Percentiles rank a stretch among this genome's conserved stretches.
Conservation (phyloP, 1,284 basidiomycete genomes). For the Ceratobasidium sp. region DNA sequence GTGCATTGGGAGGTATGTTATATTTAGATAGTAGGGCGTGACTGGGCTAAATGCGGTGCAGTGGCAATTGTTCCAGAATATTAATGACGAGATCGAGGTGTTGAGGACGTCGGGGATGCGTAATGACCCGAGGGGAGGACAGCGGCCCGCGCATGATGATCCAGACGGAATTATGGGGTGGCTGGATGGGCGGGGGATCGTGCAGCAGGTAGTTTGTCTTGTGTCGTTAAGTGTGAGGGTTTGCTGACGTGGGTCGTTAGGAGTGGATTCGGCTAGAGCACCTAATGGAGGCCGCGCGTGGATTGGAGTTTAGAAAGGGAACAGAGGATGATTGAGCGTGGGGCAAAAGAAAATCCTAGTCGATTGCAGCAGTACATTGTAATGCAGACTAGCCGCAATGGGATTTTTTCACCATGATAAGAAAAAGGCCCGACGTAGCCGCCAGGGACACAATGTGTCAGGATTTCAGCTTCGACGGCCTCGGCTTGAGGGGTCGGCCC, state of each 20-base stretch:
- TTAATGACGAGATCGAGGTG: conserved; percentile 48
- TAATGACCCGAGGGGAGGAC: conserved; percentile 28
- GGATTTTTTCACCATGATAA: background rate
- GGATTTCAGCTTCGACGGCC: conserved; percentile 13
- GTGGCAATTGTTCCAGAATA: conserved; percentile 47
- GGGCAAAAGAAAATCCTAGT: conserved; percentile 2
- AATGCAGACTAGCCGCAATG: background rate
- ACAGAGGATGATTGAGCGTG: conserved; percentile 18
- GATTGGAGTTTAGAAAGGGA: conserved; percentile 32
- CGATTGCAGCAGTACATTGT: background rate
- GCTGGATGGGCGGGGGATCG: conserved; percentile 78
- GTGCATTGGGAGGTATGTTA: conserved; percentile 85
- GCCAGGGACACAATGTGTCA: conserved; percentile 24
- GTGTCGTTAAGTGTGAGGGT: background rate
- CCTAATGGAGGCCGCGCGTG: conserved; percentile 40
- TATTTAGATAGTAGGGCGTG: conserved; percentile 45
- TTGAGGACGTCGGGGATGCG: conserved; percentile 47
- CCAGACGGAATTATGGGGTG: conserved; percentile 84
- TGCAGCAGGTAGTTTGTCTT: conserved; percentile 62
- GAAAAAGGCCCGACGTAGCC: background rate
- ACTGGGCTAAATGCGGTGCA: conserved; percentile 44
- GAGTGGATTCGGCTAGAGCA: conserved; percentile 40
- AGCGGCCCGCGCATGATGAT: conserved; percentile 57
- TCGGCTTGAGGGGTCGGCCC: background rate
- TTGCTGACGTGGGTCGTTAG: conserved; percentile 32